These are phyloP conservation scores for Mycosarcoma mackinlayi DNA, from an alignment of 1,284 basidiomycete species.

Conservation along the genomic window DNA sequence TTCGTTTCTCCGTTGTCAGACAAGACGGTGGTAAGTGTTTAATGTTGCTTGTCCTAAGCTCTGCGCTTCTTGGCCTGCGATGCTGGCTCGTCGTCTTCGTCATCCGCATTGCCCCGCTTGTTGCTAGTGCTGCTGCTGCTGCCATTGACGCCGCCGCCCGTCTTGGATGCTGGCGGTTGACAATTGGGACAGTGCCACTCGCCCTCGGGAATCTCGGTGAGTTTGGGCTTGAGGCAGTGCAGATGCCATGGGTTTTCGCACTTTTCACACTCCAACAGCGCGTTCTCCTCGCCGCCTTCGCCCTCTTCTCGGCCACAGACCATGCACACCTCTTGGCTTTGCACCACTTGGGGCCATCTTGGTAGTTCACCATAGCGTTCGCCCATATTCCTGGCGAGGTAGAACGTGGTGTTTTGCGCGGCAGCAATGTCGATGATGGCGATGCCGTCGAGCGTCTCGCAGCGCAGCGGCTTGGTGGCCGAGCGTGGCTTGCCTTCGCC, in stretches of 20 bases:
- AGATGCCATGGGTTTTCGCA: conserved; percentile 91
- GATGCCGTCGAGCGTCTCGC: conserved; percentile 79
- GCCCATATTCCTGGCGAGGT: conserved; percentile 76
- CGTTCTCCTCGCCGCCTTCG: conserved; percentile 44
- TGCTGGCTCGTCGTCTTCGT: conserved; percentile 16
- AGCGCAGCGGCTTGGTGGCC: conserved; percentile 82
- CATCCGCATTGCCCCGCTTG: conserved; percentile 17
- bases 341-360: conserved; percentile 70
- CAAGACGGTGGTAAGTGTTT: too few relatives aligned
- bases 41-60: conserved; percentile 6
- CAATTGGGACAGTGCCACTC: conserved; percentile 62
- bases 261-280: conserved; percentile 70
- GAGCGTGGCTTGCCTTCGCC: conserved; percentile 84
- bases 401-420: conserved; percentile 84
- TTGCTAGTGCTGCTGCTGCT: conserved; percentile 3
- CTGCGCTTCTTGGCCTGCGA: conserved; percentile 27
- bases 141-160: conserved; percentile 2
- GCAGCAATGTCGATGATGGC: conserved; percentile 83
- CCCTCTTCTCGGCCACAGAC: conserved; percentile 79
- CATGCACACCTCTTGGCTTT: conserved; percentile 78
- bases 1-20: background rate
- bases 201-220: conserved; percentile 82
- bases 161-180: conserved; percentile 13
- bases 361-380: conserved; percentile 58
- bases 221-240: conserved; percentile 81